Conservation (phyloP, 2,329 filamentous ascomycete genomes). For the Cladosporium velox region DNA sequence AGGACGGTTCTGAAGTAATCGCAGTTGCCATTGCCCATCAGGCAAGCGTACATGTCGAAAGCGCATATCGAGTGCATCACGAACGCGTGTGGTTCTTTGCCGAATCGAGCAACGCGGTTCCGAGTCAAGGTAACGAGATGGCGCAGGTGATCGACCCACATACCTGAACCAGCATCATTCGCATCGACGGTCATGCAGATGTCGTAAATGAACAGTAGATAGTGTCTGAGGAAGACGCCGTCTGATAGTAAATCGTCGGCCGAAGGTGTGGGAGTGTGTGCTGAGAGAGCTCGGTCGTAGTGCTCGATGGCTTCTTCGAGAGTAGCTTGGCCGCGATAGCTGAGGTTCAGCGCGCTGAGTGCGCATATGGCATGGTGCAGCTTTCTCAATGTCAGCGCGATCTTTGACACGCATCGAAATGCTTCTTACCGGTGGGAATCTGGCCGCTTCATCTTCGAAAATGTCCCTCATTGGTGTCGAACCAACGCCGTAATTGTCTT, state of each 20-base stretch:
- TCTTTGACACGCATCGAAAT: background rate
- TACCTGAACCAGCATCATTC: conserved; percentile 45
- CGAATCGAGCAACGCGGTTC: conserved; percentile 32
- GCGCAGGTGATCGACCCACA: conserved; percentile 58
- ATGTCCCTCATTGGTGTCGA: conserved; percentile 30
- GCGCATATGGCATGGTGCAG: conserved; percentile 61
- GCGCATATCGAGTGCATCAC: conserved; percentile 57
- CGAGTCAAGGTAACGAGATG: conserved; percentile 43
- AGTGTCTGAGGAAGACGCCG: conserved; percentile 59
- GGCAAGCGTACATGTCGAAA: conserved; percentile 58
- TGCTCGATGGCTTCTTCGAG: conserved; percentile 55
- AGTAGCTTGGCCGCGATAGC: conserved; percentile 46
- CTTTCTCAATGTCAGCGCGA: conserved; percentile 36
- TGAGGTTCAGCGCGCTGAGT: conserved; percentile 56
- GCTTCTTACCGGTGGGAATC: conserved; percentile 53
- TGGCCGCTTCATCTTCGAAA: conserved; percentile 44
- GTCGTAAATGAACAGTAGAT: conserved; percentile 59
- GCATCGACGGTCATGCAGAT: conserved; percentile 40
- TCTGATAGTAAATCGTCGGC: conserved; percentile 55
- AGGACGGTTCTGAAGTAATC: conserved; percentile 53
- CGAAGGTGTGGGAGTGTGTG: conserved; percentile 45
- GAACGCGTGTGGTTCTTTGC: conserved; percentile 50
- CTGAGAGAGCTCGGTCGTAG: conserved; percentile 54
- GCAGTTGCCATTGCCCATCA: conserved; percentile 55
- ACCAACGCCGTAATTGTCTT: conserved; percentile 5